A percentile compares a stretch with the other conserved stretches of the same genome.
Conservation (phyloP, 192 early-diverging fungal species). For the Backusella australiensis region DNA sequence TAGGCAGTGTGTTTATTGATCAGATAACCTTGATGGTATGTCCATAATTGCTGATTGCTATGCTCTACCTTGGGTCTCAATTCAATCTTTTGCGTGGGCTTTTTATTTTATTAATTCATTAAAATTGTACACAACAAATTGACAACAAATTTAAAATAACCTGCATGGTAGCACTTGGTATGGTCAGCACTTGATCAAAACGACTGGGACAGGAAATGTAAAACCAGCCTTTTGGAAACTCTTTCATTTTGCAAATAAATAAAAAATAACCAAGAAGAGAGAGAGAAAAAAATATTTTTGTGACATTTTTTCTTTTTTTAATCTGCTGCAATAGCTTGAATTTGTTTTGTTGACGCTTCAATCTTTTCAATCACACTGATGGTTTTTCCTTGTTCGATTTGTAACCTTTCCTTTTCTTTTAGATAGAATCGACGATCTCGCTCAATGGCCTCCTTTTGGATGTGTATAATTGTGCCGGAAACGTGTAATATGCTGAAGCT, state of each 20-base stretch:
- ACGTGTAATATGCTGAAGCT: slow-evolving; percentile 14
- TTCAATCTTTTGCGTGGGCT: neutral
- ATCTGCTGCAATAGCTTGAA: neutral
- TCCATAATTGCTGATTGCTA: slow-evolving; percentile 5
- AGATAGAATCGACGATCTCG: slow-evolving; percentile 13
- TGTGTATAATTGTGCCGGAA: slow-evolving; percentile 20
- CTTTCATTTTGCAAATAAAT: neutral
- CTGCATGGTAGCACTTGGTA: slow-evolving; percentile 1
- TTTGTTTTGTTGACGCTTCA: neutral
- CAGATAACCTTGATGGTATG: slow-evolving; percentile 6
- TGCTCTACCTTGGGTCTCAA: neutral
- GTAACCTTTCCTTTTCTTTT: slow-evolving; percentile 2
- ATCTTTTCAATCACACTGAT: slow-evolving; percentile 7
- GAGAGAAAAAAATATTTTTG: neutral
- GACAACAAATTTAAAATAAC: slow-evolving; percentile 1
- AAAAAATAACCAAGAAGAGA: neutral
- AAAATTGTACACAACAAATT: neutral
- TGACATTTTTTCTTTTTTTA: neutral
- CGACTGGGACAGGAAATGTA: neutral
- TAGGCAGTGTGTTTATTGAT: slow-evolving; percentile 13
- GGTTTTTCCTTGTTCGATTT: neutral
- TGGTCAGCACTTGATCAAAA: slow-evolving; percentile 9
- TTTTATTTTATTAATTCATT: neutral
- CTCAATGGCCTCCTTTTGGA: slow-evolving; percentile 27
- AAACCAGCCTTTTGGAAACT: slow-evolving; percentile 16